A percentile compares a stretch with the other conserved stretches of the same genome.
These are phyloP conservation scores for Hemisphaericaspora nanyangensis DNA, from an alignment of 805 yeast species.

Conservation along the genomic window DNA sequence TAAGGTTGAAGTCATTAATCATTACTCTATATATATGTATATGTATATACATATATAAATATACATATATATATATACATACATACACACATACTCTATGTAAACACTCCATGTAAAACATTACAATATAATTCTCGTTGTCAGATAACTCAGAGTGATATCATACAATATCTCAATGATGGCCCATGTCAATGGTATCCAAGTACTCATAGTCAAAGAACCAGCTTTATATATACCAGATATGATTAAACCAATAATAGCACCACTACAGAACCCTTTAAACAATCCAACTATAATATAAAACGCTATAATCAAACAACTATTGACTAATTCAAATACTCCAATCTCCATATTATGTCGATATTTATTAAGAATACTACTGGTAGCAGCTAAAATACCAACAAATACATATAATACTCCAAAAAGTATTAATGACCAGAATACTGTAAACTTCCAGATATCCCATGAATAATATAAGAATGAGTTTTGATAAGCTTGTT, in stretches of 20 bases:
- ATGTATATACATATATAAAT: too few species aligned
- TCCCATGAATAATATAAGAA: slow-evolving; percentile 67
- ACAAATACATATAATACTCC: slow-evolving; percentile 59
- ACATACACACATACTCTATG: too few species aligned
- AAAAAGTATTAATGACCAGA: slow-evolving; percentile 75
- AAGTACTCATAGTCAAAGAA: slow-evolving; percentile 81
- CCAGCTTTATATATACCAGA: slow-evolving; percentile 79
- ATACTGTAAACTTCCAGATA: slow-evolving; percentile 78
- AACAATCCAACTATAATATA: slow-evolving; percentile 50
- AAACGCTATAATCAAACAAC: slow-evolving; percentile 11
- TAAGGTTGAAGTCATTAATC: too few species aligned
- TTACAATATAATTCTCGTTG: slow-evolving; percentile 31
- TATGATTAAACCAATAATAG: slow-evolving; percentile 69
- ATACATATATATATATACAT: too few species aligned
- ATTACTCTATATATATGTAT: too few species aligned
- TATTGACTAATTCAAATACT: neutral
- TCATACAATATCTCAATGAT: slow-evolving; percentile 63
- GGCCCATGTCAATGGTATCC: slow-evolving; percentile 90
- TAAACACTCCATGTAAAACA: too few species aligned
- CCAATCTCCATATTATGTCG: slow-evolving; percentile 12
- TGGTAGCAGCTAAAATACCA: slow-evolving; percentile 52
- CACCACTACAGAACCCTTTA: slow-evolving; percentile 70
- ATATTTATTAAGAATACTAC: slow-evolving; percentile 18
- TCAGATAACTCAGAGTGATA: slow-evolving; percentile 62
- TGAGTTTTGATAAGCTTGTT: slow-evolving; percentile 41